Evolutionary conservation across 768 basidiomycete genomes (phyloP), one percentile per base, ranked within the genome.

Genomic region (Crepidotus variabilis): DNA sequence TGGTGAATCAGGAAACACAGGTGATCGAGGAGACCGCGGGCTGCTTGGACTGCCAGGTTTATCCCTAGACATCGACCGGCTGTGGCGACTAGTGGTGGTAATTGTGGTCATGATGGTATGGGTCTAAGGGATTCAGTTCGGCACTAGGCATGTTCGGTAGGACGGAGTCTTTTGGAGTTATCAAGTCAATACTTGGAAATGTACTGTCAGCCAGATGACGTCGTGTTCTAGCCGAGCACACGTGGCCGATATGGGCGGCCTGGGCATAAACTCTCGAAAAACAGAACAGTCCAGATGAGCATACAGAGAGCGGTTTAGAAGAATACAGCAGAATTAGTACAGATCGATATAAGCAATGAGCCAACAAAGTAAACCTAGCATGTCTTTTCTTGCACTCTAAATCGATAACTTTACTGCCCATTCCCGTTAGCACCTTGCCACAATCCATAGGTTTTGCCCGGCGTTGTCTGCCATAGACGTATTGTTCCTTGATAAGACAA

Each of bases 401-500:
- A 47, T 36, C 61, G 61, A 57, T 52, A 61, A 45, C 55, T 60
- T 69, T 69, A 77, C 60, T 72, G 57, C 58, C 65, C 68, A 46
- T 66, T 67, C 16, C 28, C 28, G 28, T 28, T 28, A 28, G 67
- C 56, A 56, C 88, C 88, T 72, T 90, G 87, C 90, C 90, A 98
- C 59, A 97, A 76, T 48, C 96, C 96, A 65, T 98, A 98, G 7
- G 83, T 80, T 71, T 92, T 96, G 10, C 91, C 90, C 9, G 94
- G 94, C 8, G 85, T 92, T n/a, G 92, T 96, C 74, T 97, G 96
- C 95, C 95, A 98, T 54, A 98, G 75, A 47, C 96, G 86, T 65
- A 98, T 96, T 4, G 96, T 98, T 46, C 94, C 92, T 91, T 66
- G 20, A 9, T 22, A 52, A 39, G 59, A 46, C 59, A 28, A 51